Conservation (phyloP, 805 yeast species). For the Zygosaccharomyces bisporus region DNA sequence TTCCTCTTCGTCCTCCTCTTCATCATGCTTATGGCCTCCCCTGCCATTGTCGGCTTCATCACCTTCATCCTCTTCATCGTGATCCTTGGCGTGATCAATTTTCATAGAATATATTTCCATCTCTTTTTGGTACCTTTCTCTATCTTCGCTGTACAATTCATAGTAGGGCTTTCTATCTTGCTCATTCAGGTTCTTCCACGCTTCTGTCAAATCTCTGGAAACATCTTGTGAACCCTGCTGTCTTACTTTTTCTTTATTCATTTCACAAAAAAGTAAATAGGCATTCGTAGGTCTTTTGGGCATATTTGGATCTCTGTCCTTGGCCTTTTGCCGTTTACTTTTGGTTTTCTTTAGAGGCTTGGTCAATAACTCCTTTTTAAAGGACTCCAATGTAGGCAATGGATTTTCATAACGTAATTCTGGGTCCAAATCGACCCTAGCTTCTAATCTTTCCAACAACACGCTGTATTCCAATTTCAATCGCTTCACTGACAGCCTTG, state of each 20-base stretch:
- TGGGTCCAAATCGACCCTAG: constrained; percentile 41
- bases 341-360: constrained; percentile 27
- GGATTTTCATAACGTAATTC: constrained; percentile 30
- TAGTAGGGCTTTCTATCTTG: constrained; percentile 70
- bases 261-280: constrained; percentile 79
- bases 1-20: constrained; percentile 34
- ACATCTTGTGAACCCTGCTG: constrained; percentile 60
- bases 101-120: constrained; percentile 48
- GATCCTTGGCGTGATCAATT: constrained; percentile 21
- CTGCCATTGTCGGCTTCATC: constrained; percentile 14
- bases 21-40: constrained; percentile 12
- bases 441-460: constrained; percentile 74
- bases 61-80: constrained; percentile 22
- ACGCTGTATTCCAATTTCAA: constrained; percentile 79
- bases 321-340: constrained; percentile 35
- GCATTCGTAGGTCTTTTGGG: constrained; percentile 93
- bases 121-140: constrained; percentile 68
- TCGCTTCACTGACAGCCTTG: constrained; percentile 70
- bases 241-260: constrained; percentile 71
- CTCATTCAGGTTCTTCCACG: constrained; percentile 73
- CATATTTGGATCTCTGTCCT: constrained; percentile 71
- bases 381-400: constrained; percentile 31
- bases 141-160: constrained; percentile 73
- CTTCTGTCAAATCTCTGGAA: constrained; percentile 75
- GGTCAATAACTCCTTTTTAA: constrained; percentile 25